Conservation (phyloP, 306 rosid species). For the Castanopsis chinensis region DNA sequence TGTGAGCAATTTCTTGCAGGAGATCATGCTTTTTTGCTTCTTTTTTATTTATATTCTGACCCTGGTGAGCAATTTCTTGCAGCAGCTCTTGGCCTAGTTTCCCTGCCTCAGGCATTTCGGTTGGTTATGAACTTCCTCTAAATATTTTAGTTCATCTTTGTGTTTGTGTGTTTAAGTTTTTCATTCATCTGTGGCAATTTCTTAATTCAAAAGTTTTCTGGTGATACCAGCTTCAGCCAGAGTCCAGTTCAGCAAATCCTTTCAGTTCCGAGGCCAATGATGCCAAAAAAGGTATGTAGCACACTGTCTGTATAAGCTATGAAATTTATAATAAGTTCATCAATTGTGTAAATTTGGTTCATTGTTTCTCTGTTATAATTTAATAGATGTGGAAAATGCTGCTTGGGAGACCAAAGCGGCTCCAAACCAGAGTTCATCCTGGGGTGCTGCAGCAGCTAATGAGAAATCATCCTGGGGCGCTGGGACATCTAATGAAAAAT, state of each 20-base stretch:
- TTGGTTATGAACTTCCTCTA: constrained; percentile 38
- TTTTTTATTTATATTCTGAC: background rate
- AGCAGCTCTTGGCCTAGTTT: constrained; percentile 66
- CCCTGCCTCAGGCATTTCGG: constrained; percentile 53
- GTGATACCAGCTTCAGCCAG: constrained; percentile 45
- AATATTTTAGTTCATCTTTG: background rate
- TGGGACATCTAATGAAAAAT: background rate
- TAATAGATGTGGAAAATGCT: constrained; percentile 45
- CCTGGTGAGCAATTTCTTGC: constrained; percentile 24
- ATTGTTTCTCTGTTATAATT: constrained; percentile 16
- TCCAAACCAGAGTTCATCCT: constrained; percentile 26
- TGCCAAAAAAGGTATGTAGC: constrained; percentile 31
- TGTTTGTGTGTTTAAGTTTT: background rate
- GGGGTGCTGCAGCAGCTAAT: constrained; percentile 2
- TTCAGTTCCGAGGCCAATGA: constrained; percentile 39
- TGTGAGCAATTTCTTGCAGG: constrained; percentile 39
- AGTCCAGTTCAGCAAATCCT: constrained; percentile 43
- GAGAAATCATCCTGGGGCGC: background rate
- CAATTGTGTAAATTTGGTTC: constrained; percentile 11
- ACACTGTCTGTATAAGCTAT: background rate
- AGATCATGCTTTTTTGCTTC: constrained; percentile 26
- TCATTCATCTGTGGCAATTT: background rate
- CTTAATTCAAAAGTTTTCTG: background rate
- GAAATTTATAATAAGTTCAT: background rate
- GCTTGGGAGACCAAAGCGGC: constrained; percentile 63